phyloP scores from a whole-genome alignment of 2,329 filamentous ascomycete species.

The Ophiostoma novo-ulmi region DNA sequence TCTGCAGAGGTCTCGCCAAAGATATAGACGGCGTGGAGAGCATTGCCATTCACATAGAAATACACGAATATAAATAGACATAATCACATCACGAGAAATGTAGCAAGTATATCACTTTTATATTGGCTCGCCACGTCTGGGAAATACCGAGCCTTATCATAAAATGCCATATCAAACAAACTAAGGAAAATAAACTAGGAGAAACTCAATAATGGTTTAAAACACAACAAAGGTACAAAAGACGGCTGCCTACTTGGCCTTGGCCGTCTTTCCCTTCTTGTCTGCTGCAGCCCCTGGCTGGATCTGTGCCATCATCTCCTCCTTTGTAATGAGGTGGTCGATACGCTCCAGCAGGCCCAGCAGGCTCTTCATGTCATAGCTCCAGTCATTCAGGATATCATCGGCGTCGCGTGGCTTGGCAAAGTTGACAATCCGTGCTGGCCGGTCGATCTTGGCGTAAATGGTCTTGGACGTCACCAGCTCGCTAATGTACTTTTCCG shows the following conservation, averaged over 20 bases:
- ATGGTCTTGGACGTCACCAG: slow-evolving; percentile 97
- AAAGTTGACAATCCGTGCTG: slow-evolving; percentile 86
- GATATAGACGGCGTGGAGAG: slow-evolving; percentile 13
- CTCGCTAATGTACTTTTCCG: slow-evolving; percentile 97
- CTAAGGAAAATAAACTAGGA: neutral
- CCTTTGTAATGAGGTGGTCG: slow-evolving; percentile 97
- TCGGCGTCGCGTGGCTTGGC: slow-evolving; percentile 92
- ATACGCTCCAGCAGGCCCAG: slow-evolving; percentile 76
- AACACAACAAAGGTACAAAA: neutral
- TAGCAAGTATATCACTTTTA: neutral
- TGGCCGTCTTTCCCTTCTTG: slow-evolving; percentile 37
- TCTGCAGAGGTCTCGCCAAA: slow-evolving; percentile 6
- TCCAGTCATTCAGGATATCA: slow-evolving; percentile 97
- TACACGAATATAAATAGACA: neutral
- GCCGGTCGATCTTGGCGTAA: slow-evolving; percentile 93
- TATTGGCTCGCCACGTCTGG: neutral
- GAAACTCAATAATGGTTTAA: neutral
- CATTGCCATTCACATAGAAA: neutral
- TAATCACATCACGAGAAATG: neutral
- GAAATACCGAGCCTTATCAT: slow-evolving; percentile 7
- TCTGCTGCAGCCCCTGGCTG: slow-evolving; percentile 54
- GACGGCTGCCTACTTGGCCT: slow-evolving; percentile 33
- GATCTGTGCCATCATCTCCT: slow-evolving; percentile 99
- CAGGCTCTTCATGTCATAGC: slow-evolving; percentile 74
- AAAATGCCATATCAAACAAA: slow-evolving; percentile 2